A percentile compares a stretch with the other conserved stretches of the same genome.
Evolutionary conservation across 352 stramenopile genomes (phyloP).

Genomic region (Ophiocytium majus): DNA sequence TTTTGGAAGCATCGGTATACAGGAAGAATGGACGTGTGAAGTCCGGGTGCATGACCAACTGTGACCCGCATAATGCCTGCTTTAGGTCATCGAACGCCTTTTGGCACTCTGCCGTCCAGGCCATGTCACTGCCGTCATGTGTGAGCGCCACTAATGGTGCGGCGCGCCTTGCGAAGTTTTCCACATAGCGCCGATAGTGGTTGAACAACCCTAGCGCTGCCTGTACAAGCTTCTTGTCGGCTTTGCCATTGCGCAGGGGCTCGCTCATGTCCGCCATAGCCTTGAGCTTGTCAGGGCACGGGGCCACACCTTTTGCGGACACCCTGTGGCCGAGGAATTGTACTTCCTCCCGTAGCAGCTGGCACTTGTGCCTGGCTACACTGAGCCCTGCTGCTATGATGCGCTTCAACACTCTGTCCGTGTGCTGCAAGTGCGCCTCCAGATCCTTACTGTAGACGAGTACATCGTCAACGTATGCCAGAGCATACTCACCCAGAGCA

Average conservation of each 20-base stretch:
- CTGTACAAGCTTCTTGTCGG: background rate
- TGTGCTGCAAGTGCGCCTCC: background rate
- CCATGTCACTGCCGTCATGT: background rate
- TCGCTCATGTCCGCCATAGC: background rate
- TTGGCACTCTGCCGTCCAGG: background rate
- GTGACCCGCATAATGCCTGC: background rate
- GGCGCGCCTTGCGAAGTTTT: background rate
- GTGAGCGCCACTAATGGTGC: background rate
- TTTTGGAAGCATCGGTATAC: background rate
- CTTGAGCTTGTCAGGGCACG: background rate
- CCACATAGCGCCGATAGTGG: background rate
- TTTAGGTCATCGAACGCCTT: background rate
- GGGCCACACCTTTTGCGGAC: background rate
- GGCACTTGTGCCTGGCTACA: background rate
- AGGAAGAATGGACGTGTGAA: background rate
- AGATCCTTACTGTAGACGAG: background rate
- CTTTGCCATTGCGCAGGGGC: background rate
- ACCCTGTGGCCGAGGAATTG: background rate
- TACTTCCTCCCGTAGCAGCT: background rate
- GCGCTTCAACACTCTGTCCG: background rate
- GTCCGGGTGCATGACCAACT: background rate
- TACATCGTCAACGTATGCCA: conserved; percentile 3
- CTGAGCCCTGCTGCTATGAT: background rate
- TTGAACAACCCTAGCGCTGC: background rate
- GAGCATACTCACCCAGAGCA: background rate